These are phyloP conservation scores for Nematocida major DNA, from an alignment of 371 early-diverging fungal species.

Conservation along the genomic window DNA sequence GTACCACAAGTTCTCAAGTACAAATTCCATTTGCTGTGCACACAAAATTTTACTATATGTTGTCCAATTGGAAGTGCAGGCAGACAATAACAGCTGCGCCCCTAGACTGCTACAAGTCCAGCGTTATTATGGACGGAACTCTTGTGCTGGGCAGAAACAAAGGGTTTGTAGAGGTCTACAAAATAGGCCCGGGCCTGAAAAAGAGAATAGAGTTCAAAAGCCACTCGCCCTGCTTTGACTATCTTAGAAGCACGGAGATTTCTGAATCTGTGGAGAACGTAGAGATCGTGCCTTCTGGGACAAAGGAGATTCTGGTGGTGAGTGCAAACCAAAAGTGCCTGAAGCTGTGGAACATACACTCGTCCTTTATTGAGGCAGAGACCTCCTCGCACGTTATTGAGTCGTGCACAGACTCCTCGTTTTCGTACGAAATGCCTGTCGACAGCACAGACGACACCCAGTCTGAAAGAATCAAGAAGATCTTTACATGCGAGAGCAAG, in stretches of 20 bases:
- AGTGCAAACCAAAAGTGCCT: conserved; percentile 60
- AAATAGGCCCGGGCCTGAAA: conserved; percentile 20
- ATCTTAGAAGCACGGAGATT: conserved; percentile 92
- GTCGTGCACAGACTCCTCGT: conserved; percentile 20
- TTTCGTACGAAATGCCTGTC: background rate
- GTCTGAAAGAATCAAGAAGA: background rate
- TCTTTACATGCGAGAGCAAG: conserved; percentile 1
- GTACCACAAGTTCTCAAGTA: conserved; percentile 29
- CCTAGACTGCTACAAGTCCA: conserved; percentile 25
- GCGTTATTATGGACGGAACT: conserved; percentile 14
- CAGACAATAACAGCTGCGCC: conserved; percentile 48
- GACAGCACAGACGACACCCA: background rate
- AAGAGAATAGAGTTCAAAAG: conserved; percentile 47
- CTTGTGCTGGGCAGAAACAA: conserved; percentile 42
- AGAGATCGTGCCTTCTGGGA: conserved; percentile 70
- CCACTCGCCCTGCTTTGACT: conserved; percentile 96
- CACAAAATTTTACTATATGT: conserved; percentile 46
- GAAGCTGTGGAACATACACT: conserved; percentile 52
- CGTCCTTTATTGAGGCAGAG: conserved; percentile 31
- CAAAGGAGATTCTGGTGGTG: conserved; percentile 38
- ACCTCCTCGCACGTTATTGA: conserved; percentile 29
- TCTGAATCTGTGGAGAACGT: conserved; percentile 97
- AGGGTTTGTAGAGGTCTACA: conserved; percentile 44
- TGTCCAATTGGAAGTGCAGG: conserved; percentile 47
- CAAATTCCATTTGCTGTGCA: conserved; percentile 32